Evolutionary conservation across 2,329 filamentous ascomycete genomes (phyloP), one percentile per base, ranked within the genome.

Genomic region (Mariannaea sp.): DNA sequence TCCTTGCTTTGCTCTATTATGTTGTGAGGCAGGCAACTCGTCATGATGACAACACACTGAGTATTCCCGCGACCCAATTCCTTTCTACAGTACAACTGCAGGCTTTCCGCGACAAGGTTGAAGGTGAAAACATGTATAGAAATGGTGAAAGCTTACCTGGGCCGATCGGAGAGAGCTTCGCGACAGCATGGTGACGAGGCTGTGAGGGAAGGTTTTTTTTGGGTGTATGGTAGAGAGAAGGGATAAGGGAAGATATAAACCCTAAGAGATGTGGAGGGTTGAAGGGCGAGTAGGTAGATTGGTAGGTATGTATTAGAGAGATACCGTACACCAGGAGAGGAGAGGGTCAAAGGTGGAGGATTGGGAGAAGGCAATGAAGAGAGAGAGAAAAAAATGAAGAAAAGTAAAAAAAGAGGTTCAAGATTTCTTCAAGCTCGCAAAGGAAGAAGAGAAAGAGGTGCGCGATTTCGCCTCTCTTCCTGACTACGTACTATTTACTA

Each of bases 81-180:
- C 3, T 50, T 38, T 29, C 41, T 41, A 36, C 42, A 26, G n/a
- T 20, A 7, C 26, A 49, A 39, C 5, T 39, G 33, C 27, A 14
- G 36, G 46, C 35, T 47, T 36, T 16, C 26, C 10, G n/a, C 30
- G 7, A 24, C 40, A 41, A 35, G 16, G 39, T 17, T 46, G 44
- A 42, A 38, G 41, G 30, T 41, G 43, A 30, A 36, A 24, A 49
- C 17, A 51, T 45, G 56, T n/a, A 24, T 50, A 44, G 5, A 48
- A 39, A 45, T 45, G 50, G 49, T 29, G n/a, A 44, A 9, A 35
- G 75, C 77, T 62, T 78, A 84, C 82, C 81, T 83, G 79, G 65
- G 81, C 80, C 72, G 80, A 74, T 71, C 79, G 71, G 63, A 77
- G 64, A 68, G 81, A 80, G 74, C 77, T 79, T 74, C 80, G 80